phyloP scores from a whole-genome alignment of 176 grass and related monocot species.

The Hordeum marinum region DNA sequence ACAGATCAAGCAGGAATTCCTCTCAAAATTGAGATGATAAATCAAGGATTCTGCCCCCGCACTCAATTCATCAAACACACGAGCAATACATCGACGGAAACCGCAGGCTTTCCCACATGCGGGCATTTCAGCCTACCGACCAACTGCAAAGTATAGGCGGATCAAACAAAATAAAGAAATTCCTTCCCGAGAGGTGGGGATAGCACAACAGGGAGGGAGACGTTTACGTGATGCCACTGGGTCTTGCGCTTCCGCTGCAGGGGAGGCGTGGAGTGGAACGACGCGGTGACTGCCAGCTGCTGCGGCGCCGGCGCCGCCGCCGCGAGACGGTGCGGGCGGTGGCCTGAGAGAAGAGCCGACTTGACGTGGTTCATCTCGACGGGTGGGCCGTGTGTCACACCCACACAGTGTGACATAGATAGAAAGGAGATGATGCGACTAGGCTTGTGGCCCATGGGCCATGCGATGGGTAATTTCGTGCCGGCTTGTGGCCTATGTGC shows the following conservation, averaged over 20 bases:
- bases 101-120: not conserved
- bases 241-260: conserved; percentile 63
- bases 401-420: too few relatives aligned
- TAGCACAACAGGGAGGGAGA: not conserved
- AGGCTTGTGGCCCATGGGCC: too few relatives aligned
- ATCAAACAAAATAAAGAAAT: conserved; percentile 3
- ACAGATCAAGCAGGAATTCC: not conserved
- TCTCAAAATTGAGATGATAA: not conserved
- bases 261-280: conserved; percentile 76
- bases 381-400: not conserved
- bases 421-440: too few relatives aligned
- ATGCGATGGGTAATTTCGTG: too few relatives aligned
- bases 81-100: not conserved
- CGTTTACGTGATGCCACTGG: conserved; percentile 65
- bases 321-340: not conserved
- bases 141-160: not conserved
- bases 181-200: not conserved
- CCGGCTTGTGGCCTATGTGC: too few relatives aligned
- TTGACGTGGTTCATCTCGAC: conserved; percentile 35
- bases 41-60: not conserved
- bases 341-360: conserved; percentile 27
- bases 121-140: conserved; percentile 32
- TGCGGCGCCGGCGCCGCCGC: not conserved
- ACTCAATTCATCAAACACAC: conserved; percentile 16
- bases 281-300: conserved; percentile 25